These are phyloP conservation scores for Oxytropis ochrocephala DNA, from an alignment of 306 rosid species.

Conservation along the genomic window DNA sequence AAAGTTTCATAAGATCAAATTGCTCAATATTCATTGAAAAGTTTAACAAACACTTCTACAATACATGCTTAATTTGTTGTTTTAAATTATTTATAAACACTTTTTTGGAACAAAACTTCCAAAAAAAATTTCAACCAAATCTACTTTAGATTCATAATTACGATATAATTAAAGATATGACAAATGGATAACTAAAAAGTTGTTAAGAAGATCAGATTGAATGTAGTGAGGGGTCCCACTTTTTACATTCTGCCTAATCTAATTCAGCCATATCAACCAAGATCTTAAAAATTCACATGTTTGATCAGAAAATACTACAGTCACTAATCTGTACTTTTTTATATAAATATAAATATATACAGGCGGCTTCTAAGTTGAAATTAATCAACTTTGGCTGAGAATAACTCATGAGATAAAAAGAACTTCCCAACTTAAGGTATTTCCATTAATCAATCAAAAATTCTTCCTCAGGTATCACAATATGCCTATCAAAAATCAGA, in stretches of 20 bases:
- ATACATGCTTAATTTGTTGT: no score
- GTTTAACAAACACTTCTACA: no score
- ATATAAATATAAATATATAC: not conserved
- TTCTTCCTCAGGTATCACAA: conserved; percentile 7
- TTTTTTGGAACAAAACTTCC: not conserved
- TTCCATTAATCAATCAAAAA: conserved; percentile 6
- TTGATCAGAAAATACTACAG: not conserved
- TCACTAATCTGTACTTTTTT: not conserved
- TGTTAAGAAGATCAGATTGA: conserved; percentile 16
- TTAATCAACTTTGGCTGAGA: conserved; percentile 12
- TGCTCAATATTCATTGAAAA: no score
- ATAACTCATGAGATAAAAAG: conserved; percentile 1
- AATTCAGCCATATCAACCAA: conserved; percentile 10
- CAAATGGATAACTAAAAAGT: conserved; percentile 12
- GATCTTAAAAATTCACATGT: conserved; percentile 8
- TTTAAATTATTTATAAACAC: not conserved
- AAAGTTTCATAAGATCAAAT: no score
- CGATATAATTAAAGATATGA: not conserved
- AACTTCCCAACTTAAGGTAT: not conserved
- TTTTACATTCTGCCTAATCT: not conserved
- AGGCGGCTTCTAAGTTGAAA: conserved; percentile 26
- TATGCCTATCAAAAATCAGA: not conserved
- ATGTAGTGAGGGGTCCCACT: not conserved
- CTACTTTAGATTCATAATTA: conserved; percentile 18
- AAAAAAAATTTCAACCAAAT: not conserved